Evolutionary conservation across 768 basidiomycete genomes (phyloP).

Genomic region (Lentinula lateritia): DNA sequence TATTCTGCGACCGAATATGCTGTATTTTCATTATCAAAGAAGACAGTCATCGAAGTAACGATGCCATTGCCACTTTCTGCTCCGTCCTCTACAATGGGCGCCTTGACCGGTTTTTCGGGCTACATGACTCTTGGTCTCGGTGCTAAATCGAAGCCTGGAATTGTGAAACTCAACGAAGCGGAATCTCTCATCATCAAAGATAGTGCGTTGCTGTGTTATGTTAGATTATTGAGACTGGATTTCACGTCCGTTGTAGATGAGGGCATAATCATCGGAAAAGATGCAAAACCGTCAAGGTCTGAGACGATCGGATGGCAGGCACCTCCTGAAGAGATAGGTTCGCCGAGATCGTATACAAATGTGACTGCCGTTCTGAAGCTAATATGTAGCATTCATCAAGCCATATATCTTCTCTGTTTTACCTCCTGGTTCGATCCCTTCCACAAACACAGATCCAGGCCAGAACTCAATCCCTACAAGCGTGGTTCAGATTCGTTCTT

Average conservation of each 20-base stretch:
- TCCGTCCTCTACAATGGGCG: constrained; percentile 55
- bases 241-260: constrained; percentile 39
- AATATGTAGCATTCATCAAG: constrained; percentile 52
- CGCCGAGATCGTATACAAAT: constrained; percentile 10
- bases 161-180: constrained; percentile 46
- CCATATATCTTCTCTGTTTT: constrained; percentile 77
- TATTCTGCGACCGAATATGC: constrained; percentile 79
- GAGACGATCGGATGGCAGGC: constrained; percentile 64
- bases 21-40: constrained; percentile 59
- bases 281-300: constrained; percentile 48
- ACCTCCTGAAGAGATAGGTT: constrained; percentile 80
- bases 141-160: constrained; percentile 63
- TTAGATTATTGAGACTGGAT: background rate
- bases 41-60: constrained; percentile 50
- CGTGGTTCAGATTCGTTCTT: constrained; percentile 66
- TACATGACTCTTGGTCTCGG: constrained; percentile 85
- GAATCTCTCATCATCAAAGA: constrained; percentile 77
- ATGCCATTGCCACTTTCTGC: constrained; percentile 41
- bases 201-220: constrained; percentile 40
- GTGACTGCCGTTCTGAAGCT: background rate
- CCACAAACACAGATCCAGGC: constrained; percentile 18
- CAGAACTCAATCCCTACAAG: constrained; percentile 37
- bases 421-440: constrained; percentile 57
- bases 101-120: constrained; percentile 71
- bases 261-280: constrained; percentile 57